phyloP scores from a whole-genome alignment of 768 basidiomycete genomes.

The Boletellus ananiceps region DNA sequence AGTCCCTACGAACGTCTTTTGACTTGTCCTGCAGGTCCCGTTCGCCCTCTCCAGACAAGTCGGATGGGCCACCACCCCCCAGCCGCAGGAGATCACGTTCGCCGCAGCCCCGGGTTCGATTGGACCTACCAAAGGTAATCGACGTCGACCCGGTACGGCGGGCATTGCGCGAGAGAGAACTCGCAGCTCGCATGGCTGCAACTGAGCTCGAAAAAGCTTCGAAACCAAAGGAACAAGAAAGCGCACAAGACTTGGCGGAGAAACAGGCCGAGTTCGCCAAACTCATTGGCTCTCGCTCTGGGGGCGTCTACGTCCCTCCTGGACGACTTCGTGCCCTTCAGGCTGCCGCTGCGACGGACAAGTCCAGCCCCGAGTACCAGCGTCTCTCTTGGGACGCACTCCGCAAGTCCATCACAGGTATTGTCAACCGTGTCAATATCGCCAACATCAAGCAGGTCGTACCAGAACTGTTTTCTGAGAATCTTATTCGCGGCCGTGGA shows the following conservation, averaged over 20 bases:
- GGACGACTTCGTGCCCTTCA: slow-evolving; percentile 89
- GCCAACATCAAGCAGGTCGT: slow-evolving; percentile 93
- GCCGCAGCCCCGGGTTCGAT: slow-evolving; percentile 25
- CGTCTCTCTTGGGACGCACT: slow-evolving; percentile 96
- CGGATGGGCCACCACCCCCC: slow-evolving; percentile 36
- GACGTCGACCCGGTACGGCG: slow-evolving; percentile 78
- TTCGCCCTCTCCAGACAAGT: slow-evolving; percentile 38
- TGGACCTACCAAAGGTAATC: slow-evolving; percentile 46
- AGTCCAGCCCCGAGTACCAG: slow-evolving; percentile 85
- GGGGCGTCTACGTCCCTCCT: slow-evolving; percentile 96
- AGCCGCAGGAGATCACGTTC: slow-evolving; percentile 42
- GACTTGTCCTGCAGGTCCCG: slow-evolving; percentile 37
- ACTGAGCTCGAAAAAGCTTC: slow-evolving; percentile 60
- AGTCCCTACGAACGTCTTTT: background rate
- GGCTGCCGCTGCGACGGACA: slow-evolving; percentile 75
- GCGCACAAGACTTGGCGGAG: slow-evolving; percentile 49
- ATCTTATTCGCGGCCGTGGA: slow-evolving; percentile 89
- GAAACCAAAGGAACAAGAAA: slow-evolving; percentile 46
- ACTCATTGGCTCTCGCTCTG: slow-evolving; percentile 73
- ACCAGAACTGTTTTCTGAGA: slow-evolving; percentile 89
- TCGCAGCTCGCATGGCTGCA: slow-evolving; percentile 65
- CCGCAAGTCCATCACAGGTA: slow-evolving; percentile 96
- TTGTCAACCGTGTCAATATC: slow-evolving; percentile 98
- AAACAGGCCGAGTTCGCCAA: slow-evolving; percentile 88
- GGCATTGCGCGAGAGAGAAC: slow-evolving; percentile 74